Evolutionary conservation across 805 yeast species (phyloP).

Genomic region (Myxozyma melibiosi): DNA sequence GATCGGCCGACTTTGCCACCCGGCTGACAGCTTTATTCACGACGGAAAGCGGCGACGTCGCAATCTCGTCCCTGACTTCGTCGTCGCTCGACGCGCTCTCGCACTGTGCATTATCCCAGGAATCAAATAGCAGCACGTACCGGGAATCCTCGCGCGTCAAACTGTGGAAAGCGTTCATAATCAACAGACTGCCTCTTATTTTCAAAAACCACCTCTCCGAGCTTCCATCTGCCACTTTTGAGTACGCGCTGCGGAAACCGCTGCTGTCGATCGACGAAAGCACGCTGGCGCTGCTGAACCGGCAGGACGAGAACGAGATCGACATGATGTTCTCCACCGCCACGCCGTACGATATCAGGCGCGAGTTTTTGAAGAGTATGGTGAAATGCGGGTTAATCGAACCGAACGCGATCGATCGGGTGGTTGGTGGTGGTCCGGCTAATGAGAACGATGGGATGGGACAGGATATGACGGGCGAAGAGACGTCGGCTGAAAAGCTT

Average conservation of each 20-base stretch:
- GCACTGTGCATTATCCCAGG: slow-evolving; percentile 17
- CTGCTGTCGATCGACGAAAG: slow-evolving; percentile 22
- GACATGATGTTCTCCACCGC: slow-evolving; percentile 55
- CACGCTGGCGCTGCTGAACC: slow-evolving; percentile 19
- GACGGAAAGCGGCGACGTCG: slow-evolving; percentile 14
- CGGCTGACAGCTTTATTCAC: background rate
- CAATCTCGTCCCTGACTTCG: slow-evolving; percentile 10
- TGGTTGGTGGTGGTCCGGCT: slow-evolving; percentile 35
- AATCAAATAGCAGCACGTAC: background rate
- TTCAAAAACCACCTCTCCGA: slow-evolving; percentile 5
- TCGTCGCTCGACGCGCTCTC: slow-evolving; percentile 21
- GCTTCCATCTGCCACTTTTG: slow-evolving; percentile 24
- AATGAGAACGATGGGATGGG: background rate
- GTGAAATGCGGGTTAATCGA: slow-evolving; percentile 48
- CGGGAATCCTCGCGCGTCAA: slow-evolving; percentile 1
- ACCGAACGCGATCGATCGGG: slow-evolving; percentile 40
- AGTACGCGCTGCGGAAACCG: slow-evolving; percentile 24
- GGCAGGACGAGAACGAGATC: slow-evolving; percentile 22
- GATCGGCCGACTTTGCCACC: slow-evolving; percentile 4
- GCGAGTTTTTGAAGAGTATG: slow-evolving; percentile 53
- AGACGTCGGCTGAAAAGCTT: background rate
- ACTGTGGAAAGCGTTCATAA: slow-evolving; percentile 28
- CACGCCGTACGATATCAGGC: slow-evolving; percentile 50
- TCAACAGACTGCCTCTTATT: slow-evolving; percentile 19
- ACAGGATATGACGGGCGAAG: background rate